phyloP scores from a whole-genome alignment of 1,139 yeast species.

The Geotrichum carabidarum region DNA sequence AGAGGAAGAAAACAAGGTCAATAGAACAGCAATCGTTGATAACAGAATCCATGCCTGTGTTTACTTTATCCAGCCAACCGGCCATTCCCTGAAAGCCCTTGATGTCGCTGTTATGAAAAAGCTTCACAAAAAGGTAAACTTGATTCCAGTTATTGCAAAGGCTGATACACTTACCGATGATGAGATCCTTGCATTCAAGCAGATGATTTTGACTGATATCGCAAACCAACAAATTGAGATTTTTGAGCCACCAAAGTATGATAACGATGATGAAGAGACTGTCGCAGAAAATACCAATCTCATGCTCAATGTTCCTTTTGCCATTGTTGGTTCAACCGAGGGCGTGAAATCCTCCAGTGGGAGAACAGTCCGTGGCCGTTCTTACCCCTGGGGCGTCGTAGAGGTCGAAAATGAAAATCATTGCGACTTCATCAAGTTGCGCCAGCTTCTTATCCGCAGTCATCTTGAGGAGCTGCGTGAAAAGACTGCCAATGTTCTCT shows the following conservation, averaged over 20 bases:
- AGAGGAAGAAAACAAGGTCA: slow-evolving; percentile 84
- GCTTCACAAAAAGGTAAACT: slow-evolving; percentile 84
- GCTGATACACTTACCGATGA: slow-evolving; percentile 89
- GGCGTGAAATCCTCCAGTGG: slow-evolving; percentile 65
- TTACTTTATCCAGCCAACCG: slow-evolving; percentile 95
- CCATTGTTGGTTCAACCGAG: slow-evolving; percentile 85
- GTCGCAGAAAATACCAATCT: slow-evolving; percentile 57
- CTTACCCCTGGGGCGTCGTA: slow-evolving; percentile 96
- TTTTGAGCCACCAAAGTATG: slow-evolving; percentile 74
- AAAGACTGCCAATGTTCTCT: slow-evolving; percentile 66
- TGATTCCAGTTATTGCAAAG: slow-evolving; percentile 92
- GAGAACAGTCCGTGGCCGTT: slow-evolving; percentile 80
- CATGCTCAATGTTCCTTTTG: slow-evolving; percentile 57
- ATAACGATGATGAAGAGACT: slow-evolving; percentile 84
- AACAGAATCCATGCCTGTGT: slow-evolving; percentile 97
- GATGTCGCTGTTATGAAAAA: slow-evolving; percentile 87
- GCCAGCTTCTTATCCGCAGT: slow-evolving; percentile 83
- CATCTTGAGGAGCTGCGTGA: slow-evolving; percentile 94
- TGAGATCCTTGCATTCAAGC: slow-evolving; percentile 72
- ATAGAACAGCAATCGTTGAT: slow-evolving; percentile 71
- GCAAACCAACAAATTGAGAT: slow-evolving; percentile 67
- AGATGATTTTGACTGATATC: slow-evolving; percentile 66
- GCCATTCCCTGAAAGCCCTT: slow-evolving; percentile 83
- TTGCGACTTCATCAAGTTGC: slow-evolving; percentile 85
- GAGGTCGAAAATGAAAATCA: slow-evolving; percentile 95